Base-by-base conservation (phyloP, 1,284 basidiomycete species). In the Malassezia vespertilionis region DNA sequence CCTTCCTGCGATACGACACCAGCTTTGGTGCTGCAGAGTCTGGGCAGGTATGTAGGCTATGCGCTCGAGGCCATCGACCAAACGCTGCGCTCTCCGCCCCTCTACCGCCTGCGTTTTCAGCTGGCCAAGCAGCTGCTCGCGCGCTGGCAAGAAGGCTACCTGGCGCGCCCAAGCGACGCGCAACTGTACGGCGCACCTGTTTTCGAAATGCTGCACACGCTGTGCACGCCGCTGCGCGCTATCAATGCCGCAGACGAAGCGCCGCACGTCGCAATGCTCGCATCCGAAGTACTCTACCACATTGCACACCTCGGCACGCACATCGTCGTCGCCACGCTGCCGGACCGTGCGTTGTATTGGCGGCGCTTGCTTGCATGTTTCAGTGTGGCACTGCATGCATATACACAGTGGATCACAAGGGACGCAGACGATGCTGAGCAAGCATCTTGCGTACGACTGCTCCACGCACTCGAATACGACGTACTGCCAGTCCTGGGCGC, bases 401-500 rank as follows among this genome's bases (percentile, higher is more conserved):
- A n/a, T n/a, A n/a, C n/a, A n/a, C n/a, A n/a, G n/a, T n/a, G n/a
- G n/a, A n/a, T n/a, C n/a, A n/a, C 27, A 8, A 14, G 27, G 14
- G 27, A 28, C 27, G 27, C 7, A 8, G 27, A 28, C 27, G 27
- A 28, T 14, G 75, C 75, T 0, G 89, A 95, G 65, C 90, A n/a
- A n/a, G n/a, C n/a, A n/a, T n/a, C n/a, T n/a, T n/a, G n/a, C n/a
- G n/a, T n/a, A n/a, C n/a, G n/a, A 32, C 35, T 61, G 0, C 33
- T 58, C 12, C 12, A 40, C 32, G 48, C 49, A 23, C 35, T 93
- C 15, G 83, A 89, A 68, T 79, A 78, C 9, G 80, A 85, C 57
- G 79, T 95, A 5, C 72, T 86, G 1, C 84, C 88, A 0, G 76
- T 80, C 51, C 68, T 93, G 2, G 85, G 84, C 6, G 76, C 81